Conservation (phyloP, 768 basidiomycete genomes). For the Russula earlei region DNA sequence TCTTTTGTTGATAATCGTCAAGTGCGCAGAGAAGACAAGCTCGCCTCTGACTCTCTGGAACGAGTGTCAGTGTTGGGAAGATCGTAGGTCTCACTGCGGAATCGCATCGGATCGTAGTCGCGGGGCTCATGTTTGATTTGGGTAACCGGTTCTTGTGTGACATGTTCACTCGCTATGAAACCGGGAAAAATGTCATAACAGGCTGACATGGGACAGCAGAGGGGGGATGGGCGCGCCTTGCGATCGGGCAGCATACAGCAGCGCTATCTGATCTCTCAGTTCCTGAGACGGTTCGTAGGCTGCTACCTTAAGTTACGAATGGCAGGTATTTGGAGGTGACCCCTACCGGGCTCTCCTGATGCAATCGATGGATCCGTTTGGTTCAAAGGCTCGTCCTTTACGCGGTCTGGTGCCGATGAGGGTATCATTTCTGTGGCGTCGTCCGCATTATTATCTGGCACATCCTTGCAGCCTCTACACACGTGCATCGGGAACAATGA, state of each 20-base stretch:
- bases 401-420: not conserved
- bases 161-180: conserved; percentile 1
- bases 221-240: not conserved
- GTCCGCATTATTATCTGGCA: not conserved
- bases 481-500: not conserved
- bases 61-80: too few species aligned
- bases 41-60: not conserved
- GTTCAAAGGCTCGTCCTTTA: not conserved
- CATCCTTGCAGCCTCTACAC: not conserved
- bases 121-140: not conserved
- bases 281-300: conserved; percentile 7
- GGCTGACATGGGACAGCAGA: not conserved
- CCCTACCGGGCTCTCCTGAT: conserved; percentile 1
- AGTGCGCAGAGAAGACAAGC: not conserved
- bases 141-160: conserved; percentile 1
- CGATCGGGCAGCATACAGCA: not conserved
- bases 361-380: not conserved
- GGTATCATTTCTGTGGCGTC: not conserved
- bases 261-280: conserved; percentile 14
- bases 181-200: not conserved
- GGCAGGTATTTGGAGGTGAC: not conserved
- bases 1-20: not conserved
- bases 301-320: not conserved
- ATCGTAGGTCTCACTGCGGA: not conserved
- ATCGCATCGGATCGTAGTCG: not conserved